Base-by-base conservation (phyloP, 2,329 filamentous ascomycete species). In the Trichoderma sp. region DNA sequence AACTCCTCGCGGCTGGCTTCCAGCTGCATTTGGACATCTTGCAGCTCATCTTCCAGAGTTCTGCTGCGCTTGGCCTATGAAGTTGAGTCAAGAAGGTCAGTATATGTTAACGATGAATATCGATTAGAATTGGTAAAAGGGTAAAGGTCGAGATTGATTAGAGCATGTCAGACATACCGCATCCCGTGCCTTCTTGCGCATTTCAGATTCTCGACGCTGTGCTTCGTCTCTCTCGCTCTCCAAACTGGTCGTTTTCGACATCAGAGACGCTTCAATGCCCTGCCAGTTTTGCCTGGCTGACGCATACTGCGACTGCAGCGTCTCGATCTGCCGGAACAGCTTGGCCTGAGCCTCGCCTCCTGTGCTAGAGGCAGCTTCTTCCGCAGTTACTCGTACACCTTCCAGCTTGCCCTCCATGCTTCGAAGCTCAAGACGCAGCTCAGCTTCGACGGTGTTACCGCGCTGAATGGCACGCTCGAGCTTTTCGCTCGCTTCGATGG, bases 211-310 rank as follows among this genome's bases (percentile, higher is more conserved):
- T 70, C 93, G 89, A 73, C 90, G 90, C 61, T 89, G 85, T 10
- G 92, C 88, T 75, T 99, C 96, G 76, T 98, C 94, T 68, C 93
- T 89, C 79, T 99, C 96, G 77, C 92, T 96, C 78, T 99, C 96
- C 11, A 98, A 83, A 61, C 84, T 90, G 4, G 90, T 86, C 13
- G 96, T 86, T 69, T 94, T 88, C 27, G 92, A 89, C 62, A 95
- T 87, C 37, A 99, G 81, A 2, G 92, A 96, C 11, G 92, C 88
- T 79, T 99, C 95, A 71, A 99, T 96, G 0, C 94, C 93, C 77
- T 97, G 94, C 96, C 96, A 99, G 75, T 99, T 99, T 76, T 97
- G 93, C 73, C 93, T 96, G 1, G 96, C 96, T 67, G 96, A 90
- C 0, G 94, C 90, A 80, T 99, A 97, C 78, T 99, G 96, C 7